Evolutionary conservation across 1,284 basidiomycete genomes (phyloP), one percentile per base, ranked within the genome.

Genomic region (Cystobasidiaceae sp.): DNA sequence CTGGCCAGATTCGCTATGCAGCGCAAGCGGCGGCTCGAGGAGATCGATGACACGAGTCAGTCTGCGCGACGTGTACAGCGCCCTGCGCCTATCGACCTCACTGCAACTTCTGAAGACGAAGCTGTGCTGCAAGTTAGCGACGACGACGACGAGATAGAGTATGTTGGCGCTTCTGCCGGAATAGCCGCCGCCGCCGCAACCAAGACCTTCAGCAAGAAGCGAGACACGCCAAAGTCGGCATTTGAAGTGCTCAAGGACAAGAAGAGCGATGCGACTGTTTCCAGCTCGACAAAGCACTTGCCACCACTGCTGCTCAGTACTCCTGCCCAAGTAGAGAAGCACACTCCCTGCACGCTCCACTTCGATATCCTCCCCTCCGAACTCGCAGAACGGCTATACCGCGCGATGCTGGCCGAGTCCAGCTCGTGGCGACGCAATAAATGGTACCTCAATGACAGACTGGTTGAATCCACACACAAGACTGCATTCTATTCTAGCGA

Each of bases 401-500:
- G 54, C 9, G 23, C 37, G 11, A 66, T 66, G 67, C 23, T 68
- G 30, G 17, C 2, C 8, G 54, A 68, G 41, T 45, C 33, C 5
- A 33, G 25, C 13, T n/a, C 28, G 6, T 90, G 89, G 89, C 78
- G 82, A 58, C 78, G 83, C 45, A 90, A 89, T 70, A 87, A 85
- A 72, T 92, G 89, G 89, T 90, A 85, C 84, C 79, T 92, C 9
- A 86, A 88, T 74, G 88, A 90, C 71, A 81, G 85, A 19, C 69
- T 89, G 25, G 90, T 91, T 1, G 87, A 89, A 77, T 88, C 86
- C 67, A 88, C 89, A 1, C 89, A 92, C 77, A 81, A 84, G n/a
- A 89, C 89, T 0, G 83, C 85, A 0, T 90, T 91, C 76, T 91
- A 84, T 83, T 17, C 79, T 86, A 7, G 39, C 33, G 43, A 69